Conservation (phyloP, 306 rosid genomes). For the Citrullus mucosospermus region DNA sequence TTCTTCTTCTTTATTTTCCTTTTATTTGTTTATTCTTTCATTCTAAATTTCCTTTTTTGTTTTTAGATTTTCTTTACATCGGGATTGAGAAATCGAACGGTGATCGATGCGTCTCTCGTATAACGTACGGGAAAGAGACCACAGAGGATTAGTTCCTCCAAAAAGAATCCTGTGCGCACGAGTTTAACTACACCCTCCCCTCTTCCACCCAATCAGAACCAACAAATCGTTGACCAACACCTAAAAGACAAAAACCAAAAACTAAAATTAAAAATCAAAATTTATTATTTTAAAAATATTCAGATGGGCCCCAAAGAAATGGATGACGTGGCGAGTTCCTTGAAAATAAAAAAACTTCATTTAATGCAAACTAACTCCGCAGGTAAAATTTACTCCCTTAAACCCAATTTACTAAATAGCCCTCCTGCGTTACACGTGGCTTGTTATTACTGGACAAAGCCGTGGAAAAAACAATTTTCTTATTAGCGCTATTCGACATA, state of each 20-base stretch:
- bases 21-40: neutral
- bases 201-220: neutral
- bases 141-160: neutral
- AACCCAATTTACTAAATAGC: neutral
- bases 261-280: no score
- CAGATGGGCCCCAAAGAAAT: neutral
- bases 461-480: no score
- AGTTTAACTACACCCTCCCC: neutral
- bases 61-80: neutral
- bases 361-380: neutral
- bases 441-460: neutral
- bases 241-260: neutral
- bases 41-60: neutral
- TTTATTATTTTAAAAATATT: neutral
- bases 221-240: neutral
- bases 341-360: neutral
- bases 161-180: neutral
- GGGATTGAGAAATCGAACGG: neutral
- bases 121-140: neutral
- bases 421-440: neutral
- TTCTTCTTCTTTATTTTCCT: neutral
- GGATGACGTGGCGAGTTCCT: neutral
- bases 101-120: neutral
- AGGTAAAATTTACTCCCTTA: neutral
- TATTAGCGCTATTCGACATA: no score